phyloP scores from a whole-genome alignment of 495 filamentous ascomycete species.

The Penicillium dipodomyicola region DNA sequence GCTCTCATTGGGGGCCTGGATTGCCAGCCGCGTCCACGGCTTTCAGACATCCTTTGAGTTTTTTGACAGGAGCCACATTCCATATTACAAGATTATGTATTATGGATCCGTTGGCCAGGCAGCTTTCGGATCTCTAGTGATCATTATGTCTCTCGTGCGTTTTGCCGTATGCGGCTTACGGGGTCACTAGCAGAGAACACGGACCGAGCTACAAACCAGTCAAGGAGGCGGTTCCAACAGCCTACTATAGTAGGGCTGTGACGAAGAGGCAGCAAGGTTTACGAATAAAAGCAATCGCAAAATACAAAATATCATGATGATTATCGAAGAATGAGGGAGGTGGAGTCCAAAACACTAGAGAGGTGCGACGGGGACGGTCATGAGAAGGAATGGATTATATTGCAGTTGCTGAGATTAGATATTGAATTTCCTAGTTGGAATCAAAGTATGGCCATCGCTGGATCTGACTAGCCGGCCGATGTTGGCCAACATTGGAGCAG shows the following conservation, averaged over 20 bases:
- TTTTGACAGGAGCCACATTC: conserved; percentile 1
- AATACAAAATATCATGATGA: too few relatives aligned
- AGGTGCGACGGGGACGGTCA: too few relatives aligned
- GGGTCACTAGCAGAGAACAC: neutral
- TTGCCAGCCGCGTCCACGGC: conserved; percentile 6
- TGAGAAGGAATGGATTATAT: too few relatives aligned
- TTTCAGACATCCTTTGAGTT: conserved; percentile 8
- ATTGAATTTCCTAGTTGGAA: too few relatives aligned
- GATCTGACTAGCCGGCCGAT: too few relatives aligned
- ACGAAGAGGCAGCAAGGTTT: neutral
- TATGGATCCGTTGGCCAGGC: conserved; percentile 7
- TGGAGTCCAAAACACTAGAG: too few relatives aligned
- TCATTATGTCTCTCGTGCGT: neutral
- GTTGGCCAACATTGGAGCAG: too few relatives aligned
- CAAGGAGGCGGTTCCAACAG: neutral
- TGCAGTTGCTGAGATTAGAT: too few relatives aligned
- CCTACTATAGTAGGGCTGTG: neutral
- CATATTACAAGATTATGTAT: conserved; percentile 13
- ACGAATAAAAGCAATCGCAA: neutral
- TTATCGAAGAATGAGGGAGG: too few relatives aligned
- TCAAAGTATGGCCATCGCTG: too few relatives aligned
- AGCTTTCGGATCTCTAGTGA: conserved; percentile 4
- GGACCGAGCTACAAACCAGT: neutral
- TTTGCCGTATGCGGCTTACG: neutral
- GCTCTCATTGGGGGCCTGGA: neutral